Evolutionary conservation across 2,329 filamentous ascomycete species (phyloP).

Genomic region (Penicillium expansum): DNA sequence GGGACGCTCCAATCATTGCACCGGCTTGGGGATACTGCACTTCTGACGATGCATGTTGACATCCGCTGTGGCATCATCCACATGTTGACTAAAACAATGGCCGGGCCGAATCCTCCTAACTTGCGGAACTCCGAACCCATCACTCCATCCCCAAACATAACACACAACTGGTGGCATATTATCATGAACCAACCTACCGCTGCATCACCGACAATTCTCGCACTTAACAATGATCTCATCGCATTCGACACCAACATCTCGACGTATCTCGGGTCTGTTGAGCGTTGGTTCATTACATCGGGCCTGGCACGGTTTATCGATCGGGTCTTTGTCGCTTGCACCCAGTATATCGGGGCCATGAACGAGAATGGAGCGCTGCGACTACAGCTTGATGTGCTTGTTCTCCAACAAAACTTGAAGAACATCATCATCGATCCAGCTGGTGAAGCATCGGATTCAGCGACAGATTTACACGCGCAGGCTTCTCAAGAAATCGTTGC

Average conservation of each 20-base stretch:
- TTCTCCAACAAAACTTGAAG: slow-evolving; percentile 94
- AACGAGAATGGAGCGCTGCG: slow-evolving; percentile 79
- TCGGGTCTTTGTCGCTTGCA: slow-evolving; percentile 70
- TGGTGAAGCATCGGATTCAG: slow-evolving; percentile 7
- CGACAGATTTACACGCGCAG: slow-evolving; percentile 6
- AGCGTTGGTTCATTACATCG: slow-evolving; percentile 71
- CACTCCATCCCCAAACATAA: slow-evolving; percentile 62
- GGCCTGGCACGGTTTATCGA: slow-evolving; percentile 78
- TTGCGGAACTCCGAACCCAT: slow-evolving; percentile 34
- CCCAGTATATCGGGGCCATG: slow-evolving; percentile 72
- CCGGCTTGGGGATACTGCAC: slow-evolving; percentile 71
- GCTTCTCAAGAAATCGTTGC: slow-evolving; percentile 37
- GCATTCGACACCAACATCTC: slow-evolving; percentile 80
- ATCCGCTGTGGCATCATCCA: slow-evolving; percentile 81
- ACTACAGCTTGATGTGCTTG: slow-evolving; percentile 90
- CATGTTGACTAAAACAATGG: slow-evolving; percentile 66
- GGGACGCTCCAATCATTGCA: slow-evolving; percentile 79
- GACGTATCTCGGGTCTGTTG: slow-evolving; percentile 66
- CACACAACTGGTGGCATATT: slow-evolving; percentile 62
- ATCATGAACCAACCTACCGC: slow-evolving; percentile 43
- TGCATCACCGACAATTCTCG: slow-evolving; percentile 66
- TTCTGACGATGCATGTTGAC: slow-evolving; percentile 85
- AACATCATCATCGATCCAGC: slow-evolving; percentile 63
- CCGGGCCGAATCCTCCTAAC: slow-evolving; percentile 51
- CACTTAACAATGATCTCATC: slow-evolving; percentile 79